Base-by-base conservation (phyloP, 495 filamentous ascomycete genomes). In the Clohesyomyces aquaticus region DNA sequence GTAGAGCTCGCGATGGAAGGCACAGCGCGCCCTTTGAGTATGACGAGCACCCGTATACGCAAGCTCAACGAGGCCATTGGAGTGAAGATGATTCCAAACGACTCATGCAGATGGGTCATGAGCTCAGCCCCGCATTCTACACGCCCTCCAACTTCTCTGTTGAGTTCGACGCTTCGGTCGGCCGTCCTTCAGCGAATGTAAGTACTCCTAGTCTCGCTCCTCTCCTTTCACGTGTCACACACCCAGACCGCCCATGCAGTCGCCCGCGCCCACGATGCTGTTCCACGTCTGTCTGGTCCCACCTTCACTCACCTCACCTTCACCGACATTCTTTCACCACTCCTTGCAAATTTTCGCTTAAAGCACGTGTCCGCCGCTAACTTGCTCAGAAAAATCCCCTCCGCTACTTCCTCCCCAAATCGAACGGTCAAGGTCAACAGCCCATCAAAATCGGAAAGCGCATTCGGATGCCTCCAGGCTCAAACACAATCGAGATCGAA, bases 51-150 rank as follows among this genome's bases (percentile, higher is more conserved):
- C 18, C 29, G 28, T 50, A 49, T n/a, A 22, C 26, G 12, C 12
- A 46, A 18, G 32, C 41, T 61, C 22, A 25, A 21, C 28, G 48
- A 48, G 57, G 45, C 21, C 51, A 49, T 23, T 63, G 62, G 66
- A 59, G 63, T 21, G 38, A 62, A 16, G 35, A 62, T 14, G 28
- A 55, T 12, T 28, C 26, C 47, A 16, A 9, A 23, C 23, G 16
- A 14, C 22, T 22, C 27, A 6, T 18, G 16, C 51, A 52, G 25
- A 12, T 27, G 28, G 11, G 1, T 50, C 2, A 19, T 42, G 4
- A 22, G 27, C 58, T 61, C 4, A 28, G 27, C 8, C 58, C 58
- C 2, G 29, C 47, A 9, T 61, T 61, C 48, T 61, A 52, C 48
- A 18, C 58, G 21, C 58, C 58, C 14, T 43, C 46, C 10, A 46